A percentile compares a stretch with the other conserved stretches of the same genome.
These are phyloP conservation scores for Acacia confusa DNA, from an alignment of 306 rosid genomes.

Conservation along the genomic window DNA sequence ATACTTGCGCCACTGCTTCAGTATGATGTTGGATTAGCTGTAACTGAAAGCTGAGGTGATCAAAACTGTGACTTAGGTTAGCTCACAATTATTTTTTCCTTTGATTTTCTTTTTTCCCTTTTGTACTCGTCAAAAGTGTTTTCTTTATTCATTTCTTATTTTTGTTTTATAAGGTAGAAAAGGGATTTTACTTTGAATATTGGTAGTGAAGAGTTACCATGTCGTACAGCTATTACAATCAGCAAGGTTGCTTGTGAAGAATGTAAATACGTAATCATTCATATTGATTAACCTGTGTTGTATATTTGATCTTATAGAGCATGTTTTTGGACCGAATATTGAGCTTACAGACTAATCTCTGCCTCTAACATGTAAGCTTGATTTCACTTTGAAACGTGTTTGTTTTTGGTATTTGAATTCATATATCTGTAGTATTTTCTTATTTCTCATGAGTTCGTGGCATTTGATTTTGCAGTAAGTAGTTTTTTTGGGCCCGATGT, in stretches of 20 bases:
- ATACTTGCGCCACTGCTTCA: slow-evolving; percentile 64
- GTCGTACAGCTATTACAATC: slow-evolving; percentile 2
- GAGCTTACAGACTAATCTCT: not conserved
- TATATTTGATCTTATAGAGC: not conserved
- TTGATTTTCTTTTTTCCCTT: not conserved
- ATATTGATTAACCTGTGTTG: not conserved
- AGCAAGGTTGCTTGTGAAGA: slow-evolving; percentile 22
- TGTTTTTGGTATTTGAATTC: slow-evolving; percentile 7
- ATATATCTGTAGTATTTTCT: slow-evolving; percentile 7
- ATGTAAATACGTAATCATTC: slow-evolving; percentile 22
- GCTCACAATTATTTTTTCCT: slow-evolving; percentile 14
- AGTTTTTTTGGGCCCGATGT: not conserved
- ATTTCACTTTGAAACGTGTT: not conserved
- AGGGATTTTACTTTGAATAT: slow-evolving; percentile 12
- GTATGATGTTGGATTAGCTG: slow-evolving; percentile 39
- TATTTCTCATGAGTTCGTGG: not conserved
- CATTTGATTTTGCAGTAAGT: not conserved
- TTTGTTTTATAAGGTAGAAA: slow-evolving; percentile 19
- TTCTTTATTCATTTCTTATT: not conserved
- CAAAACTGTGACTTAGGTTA: slow-evolving; percentile 35
- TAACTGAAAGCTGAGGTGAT: slow-evolving; percentile 37
- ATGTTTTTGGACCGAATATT: not conserved
- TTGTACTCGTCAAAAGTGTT: not conserved
- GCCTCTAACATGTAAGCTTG: slow-evolving; percentile 13
- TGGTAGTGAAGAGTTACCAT: slow-evolving; percentile 23